Base-by-base conservation (phyloP, 1,284 basidiomycete species). In the Pisolithus thermaeus region DNA sequence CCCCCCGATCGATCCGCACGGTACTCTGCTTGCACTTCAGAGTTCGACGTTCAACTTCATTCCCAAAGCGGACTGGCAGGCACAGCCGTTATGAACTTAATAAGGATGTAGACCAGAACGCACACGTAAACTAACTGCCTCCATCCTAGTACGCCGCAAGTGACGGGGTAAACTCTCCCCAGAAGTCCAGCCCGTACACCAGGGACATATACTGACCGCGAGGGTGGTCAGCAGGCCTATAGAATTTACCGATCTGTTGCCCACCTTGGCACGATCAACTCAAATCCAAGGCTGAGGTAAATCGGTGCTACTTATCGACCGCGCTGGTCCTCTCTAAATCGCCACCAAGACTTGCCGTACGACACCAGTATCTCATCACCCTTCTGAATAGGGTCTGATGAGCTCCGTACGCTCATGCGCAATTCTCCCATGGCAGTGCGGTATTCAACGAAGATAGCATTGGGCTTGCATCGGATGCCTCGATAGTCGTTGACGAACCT, bases 271-370 rank as follows among this genome's bases (percentile, higher is more conserved):
- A 20, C 22, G 40, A 32, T 30, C 25, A 16, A 7, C 16, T 28
- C 18, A 12, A 18, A 12, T 36, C 39, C 27, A 32, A 11, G 30
- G 4, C 25, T 9, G 22, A 45, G 8, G 43, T 45, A 45, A 45
- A 23, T 47, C 47, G 37, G 20, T 30, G 41, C 18, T 36, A 20
- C 18, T 20, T 20, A 22, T 41, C 39, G 18, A 18, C n/a, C 20
- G 14, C 18, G 38, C 18, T 47, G 41, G 12, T 18, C 23, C n/a
- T 27, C 22, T 38, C 81, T 74, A 45, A 76, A 76, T 23, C 68
- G 71, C 92, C 92, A 95, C 82, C 88, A 96, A n/a, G 80, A 77
- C 62, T 94, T 94, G n/a, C 93, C 93, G 64, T 97, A 97, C 22
- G 86, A 91, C 32, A 96, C 87, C 30, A 94, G 66, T 40, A 97